Base-by-base conservation (phyloP, 176 grass and related monocot genomes). In the Ananas comosus region DNA sequence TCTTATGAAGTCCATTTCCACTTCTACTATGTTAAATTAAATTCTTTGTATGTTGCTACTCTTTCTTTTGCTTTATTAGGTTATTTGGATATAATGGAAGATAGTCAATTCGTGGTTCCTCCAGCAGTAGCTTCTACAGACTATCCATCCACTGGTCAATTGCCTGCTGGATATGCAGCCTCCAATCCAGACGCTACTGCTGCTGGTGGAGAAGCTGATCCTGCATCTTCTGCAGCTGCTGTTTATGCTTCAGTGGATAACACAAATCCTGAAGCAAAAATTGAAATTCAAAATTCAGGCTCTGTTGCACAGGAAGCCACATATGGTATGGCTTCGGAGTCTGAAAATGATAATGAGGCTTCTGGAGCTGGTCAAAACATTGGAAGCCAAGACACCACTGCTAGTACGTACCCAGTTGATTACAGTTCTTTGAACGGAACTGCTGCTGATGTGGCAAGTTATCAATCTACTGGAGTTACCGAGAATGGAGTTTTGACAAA, bases 341-440 rank as follows among this genome's bases (percentile, higher is more conserved):
- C 48, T 22, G 54, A 71, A 14, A 0, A 19, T 72, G 50, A 64
- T 24, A 33, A 65, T 42, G 23, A 17, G 19, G 8, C 70, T 53
- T 23, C 22, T 48, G 50, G 21, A 12, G 16, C 16, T 64, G 63
- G 11, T 68, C 72, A 63, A 56, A 33, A 2, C 18, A 16, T 51
- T 9, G 42, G 61, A 11, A 68, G 21, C n/a, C 12, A 68, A 9
- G 71, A 79, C 9, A 78, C 72, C 9, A 70, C 13, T 13, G 19
- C 52, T 51, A 72, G 59, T 13, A 47, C 59, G 1, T 81, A 87
- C 18, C n/a, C 66, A 5, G 10, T 78, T n/a, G 90, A 73, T 69
- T 85, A 88, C 50, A 42, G 72, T 56, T 51, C 85, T 50, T 24
- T 81, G 12, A 93, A 93, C 64, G 94, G 90, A 69, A 80, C 33